phyloP scores from a whole-genome alignment of 1,284 basidiomycete species.

The Apiotrichum porosum region DNA sequence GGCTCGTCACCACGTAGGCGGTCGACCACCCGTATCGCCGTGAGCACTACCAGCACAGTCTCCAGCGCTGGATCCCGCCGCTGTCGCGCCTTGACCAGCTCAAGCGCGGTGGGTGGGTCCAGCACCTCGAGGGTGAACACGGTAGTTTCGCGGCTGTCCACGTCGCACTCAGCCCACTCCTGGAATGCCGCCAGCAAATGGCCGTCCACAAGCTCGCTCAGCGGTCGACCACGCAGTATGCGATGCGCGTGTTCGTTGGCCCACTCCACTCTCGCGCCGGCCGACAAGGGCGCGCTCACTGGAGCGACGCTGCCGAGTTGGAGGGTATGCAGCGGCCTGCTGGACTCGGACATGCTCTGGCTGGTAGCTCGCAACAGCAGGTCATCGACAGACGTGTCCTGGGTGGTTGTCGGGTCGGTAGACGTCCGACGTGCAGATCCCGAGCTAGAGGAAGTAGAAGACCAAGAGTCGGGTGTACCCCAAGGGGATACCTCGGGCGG shows the following conservation, averaged over 20 bases:
- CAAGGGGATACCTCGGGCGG: no score
- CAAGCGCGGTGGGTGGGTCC: neutral
- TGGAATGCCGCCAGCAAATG: constrained; percentile 17
- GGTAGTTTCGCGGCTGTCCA: neutral
- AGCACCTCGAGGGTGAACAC: constrained; percentile 3
- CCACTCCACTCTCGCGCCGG: constrained; percentile 18
- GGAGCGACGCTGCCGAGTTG: neutral
- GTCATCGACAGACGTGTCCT: no score
- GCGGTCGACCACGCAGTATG: constrained; percentile 17
- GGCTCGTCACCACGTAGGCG: no score
- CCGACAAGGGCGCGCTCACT: constrained; percentile 1
- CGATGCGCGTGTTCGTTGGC: constrained; percentile 26
- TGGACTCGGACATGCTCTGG: neutral
- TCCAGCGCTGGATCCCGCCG: neutral
- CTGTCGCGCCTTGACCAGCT: constrained; percentile 9
- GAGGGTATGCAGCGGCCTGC: constrained; percentile 1
- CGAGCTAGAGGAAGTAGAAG: neutral
- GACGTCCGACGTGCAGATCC: neutral
- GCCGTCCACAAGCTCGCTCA: constrained; percentile 23
- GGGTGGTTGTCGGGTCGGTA: neutral
- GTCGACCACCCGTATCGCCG: no score
- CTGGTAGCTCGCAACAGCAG: no score
- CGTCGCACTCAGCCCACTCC: constrained; percentile 27
- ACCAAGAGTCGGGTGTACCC: constrained; percentile 8
- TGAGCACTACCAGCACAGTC: neutral